Evolutionary conservation across 2,329 filamentous ascomycete species (phyloP), one percentile per base, ranked within the genome.

Genomic region (Metarhizium robertsii): DNA sequence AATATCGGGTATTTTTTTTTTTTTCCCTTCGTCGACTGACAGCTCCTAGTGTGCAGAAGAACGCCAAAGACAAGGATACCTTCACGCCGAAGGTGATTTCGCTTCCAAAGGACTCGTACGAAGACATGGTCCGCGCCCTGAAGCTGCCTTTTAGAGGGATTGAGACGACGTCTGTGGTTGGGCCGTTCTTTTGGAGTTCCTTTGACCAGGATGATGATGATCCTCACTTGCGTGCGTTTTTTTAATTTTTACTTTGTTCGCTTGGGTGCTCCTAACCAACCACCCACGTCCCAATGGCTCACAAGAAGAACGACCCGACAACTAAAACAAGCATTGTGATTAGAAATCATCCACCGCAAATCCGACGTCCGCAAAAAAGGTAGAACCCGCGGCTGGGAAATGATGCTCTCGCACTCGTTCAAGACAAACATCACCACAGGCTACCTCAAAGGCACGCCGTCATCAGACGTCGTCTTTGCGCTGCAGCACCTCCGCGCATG

Each of bases 351-450:
- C 57, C 83, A 81, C 64, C 79, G 83, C 61, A 85, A 85, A 67
- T 83, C 79, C n/a, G 82, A 85, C 62, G 82, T 85, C 38, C 79
- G 80, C 52, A 85, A 85, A 65, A 84, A 81, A 69, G 81, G 80
- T 58, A 75, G 74, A 63, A 85, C 82, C 16, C 78, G 83, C 55
- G 83, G 83, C 48, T 85, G 81, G 80, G 83, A 85, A 68, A 73
- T 84, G 55, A 82, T 83, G 73, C 75, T 85, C 42, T 83, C 80
- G 3, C 74, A 85, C 66, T 76, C 74, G 50, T 78, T 84, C 67
- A 71, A 67, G 13, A 78, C 75, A 2, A 70, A 71, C 60, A 75
- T 84, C 59, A 85, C 82, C 1, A 80, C 78, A 2, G 83, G 82
- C 54, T 85, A 76, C 65, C 74, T 80, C 63, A 85, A 85, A 70